These are phyloP conservation scores for Pseudomonodictys pantanalensis DNA, from an alignment of 495 filamentous ascomycete species.

Conservation along the genomic window DNA sequence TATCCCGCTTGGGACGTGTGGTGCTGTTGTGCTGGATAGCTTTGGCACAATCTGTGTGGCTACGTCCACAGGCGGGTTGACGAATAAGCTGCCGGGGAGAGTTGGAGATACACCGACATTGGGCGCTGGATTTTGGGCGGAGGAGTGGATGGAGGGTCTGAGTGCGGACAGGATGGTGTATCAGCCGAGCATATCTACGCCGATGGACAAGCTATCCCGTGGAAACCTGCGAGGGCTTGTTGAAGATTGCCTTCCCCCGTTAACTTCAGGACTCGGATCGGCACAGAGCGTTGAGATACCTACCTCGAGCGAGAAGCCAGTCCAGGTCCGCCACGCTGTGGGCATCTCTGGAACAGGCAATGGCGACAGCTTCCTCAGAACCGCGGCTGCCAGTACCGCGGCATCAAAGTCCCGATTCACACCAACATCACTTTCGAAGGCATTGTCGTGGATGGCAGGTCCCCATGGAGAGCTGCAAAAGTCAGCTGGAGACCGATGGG, in stretches of 20 bases:
- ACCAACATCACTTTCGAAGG: slow-evolving; percentile 43
- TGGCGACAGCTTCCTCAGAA: slow-evolving; percentile 81
- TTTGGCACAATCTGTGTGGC: slow-evolving; percentile 72
- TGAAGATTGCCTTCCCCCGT: slow-evolving; percentile 19
- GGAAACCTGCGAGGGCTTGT: slow-evolving; percentile 18
- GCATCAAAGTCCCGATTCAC: slow-evolving; percentile 72
- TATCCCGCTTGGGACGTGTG: slow-evolving; percentile 79
- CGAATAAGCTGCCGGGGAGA: slow-evolving; percentile 80
- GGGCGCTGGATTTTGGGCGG: slow-evolving; percentile 88
- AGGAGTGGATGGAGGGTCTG: slow-evolving; percentile 60
- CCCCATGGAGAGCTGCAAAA: slow-evolving; percentile 69
- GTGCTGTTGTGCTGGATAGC: slow-evolving; percentile 73
- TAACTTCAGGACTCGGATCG: background rate
- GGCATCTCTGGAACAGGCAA: slow-evolving; percentile 86
- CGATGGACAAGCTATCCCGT: slow-evolving; percentile 26
- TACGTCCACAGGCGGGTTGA: slow-evolving; percentile 84
- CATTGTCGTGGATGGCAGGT: slow-evolving; percentile 64
- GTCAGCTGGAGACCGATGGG: slow-evolving; percentile 75
- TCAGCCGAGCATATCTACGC: background rate
- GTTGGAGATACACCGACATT: slow-evolving; percentile 86
- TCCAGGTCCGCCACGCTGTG: slow-evolving; percentile 42
- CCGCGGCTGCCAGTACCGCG: slow-evolving; percentile 67
- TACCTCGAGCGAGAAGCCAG: background rate
- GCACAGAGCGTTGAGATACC: background rate
- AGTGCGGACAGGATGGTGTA: slow-evolving; percentile 17